These are phyloP conservation scores for Aspergillus cristatus DNA, from an alignment of 495 filamentous ascomycete genomes.

Conservation along the genomic window DNA sequence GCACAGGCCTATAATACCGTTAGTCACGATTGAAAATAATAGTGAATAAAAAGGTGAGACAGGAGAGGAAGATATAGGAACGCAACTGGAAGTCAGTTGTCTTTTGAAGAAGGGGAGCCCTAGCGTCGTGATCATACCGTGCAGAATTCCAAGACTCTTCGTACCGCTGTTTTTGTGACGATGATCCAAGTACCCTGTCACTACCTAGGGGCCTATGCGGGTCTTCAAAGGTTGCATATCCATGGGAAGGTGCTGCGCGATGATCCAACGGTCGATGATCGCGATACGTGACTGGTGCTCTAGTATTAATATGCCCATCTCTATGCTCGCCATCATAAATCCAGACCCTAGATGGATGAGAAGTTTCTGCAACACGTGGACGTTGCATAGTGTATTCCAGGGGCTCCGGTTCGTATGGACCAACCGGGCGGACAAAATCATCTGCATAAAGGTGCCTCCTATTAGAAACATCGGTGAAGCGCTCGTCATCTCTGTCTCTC, in stretches of 20 bases:
- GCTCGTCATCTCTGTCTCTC: conserved; percentile 10
- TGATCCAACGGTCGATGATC: conserved; percentile 8
- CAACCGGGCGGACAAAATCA: conserved; percentile 31
- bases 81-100: too few relatives aligned
- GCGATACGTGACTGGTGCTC: conserved; percentile 6
- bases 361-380: conserved; percentile 9
- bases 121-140: conserved; percentile 13
- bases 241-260: conserved; percentile 4
- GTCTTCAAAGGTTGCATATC: conserved; percentile 4
- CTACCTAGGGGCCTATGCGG: too few relatives aligned
- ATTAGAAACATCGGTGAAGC: conserved; percentile 9
- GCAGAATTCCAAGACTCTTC: conserved; percentile 2
- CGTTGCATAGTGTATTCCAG: conserved; percentile 13
- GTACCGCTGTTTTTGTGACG: too few relatives aligned
- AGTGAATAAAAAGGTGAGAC: too few relatives aligned
- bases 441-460: conserved; percentile 27
- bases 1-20: conserved; percentile 9
- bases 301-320: conserved; percentile 9
- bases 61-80: too few relatives aligned
- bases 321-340: conserved; percentile 8
- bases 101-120: too few relatives aligned
- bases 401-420: conserved; percentile 17
- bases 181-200: too few relatives aligned
- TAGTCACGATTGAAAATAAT: conserved; percentile 1
- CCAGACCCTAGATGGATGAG: conserved; percentile 9